Evolutionary conservation across 2,329 filamentous ascomycete species (phyloP), one percentile per base, ranked within the genome.

Genomic region (Aspergillus transmontanensis): DNA sequence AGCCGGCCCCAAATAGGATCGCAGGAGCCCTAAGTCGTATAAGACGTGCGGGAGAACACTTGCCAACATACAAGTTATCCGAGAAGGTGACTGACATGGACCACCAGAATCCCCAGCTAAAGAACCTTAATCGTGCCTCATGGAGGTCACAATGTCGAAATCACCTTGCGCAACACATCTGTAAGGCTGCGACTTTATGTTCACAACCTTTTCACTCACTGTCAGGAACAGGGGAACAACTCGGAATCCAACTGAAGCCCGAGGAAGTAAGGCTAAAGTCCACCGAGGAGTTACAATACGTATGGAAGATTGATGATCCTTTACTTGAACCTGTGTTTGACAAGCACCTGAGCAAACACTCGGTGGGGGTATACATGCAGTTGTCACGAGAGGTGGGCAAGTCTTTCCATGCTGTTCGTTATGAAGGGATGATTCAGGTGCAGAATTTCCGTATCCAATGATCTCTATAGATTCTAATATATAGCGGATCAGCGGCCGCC

Each of bases 301-400:
- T 43, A 45, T 67, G 59, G 65, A 30, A 65, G 50, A 50, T 67
- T 36, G 56, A 67, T 51, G 59, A 67, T 54, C 59, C 57, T 21
- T 48, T 50, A 48, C 48, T 67, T 12, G 39, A 60, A 39, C 39
- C 58, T 11, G n/a, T 65, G 11, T 65, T 65, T 45, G 34, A 59
- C 7, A 65, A 63, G 32, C 60, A 64, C 16, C 59, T 66, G 11
- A 66, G 64, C 48, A 64, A 64, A 46, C 59, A 66, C 56, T 66
- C 61, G 12, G 45, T 66, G 1, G 64, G 61, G 14, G 59, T 56
- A 43, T 66, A 66, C 36, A 82, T 83, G 23, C 11, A 57, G 41
- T n/a, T 63, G 34, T 57, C 34, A 41, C 32, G 21, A 34, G 62
- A 59, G 43, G 60, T 63, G 10, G 60, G 60, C n/a, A 45, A 63